Conservation (phyloP, 768 basidiomycete species). For the Clavaria fumosa region DNA sequence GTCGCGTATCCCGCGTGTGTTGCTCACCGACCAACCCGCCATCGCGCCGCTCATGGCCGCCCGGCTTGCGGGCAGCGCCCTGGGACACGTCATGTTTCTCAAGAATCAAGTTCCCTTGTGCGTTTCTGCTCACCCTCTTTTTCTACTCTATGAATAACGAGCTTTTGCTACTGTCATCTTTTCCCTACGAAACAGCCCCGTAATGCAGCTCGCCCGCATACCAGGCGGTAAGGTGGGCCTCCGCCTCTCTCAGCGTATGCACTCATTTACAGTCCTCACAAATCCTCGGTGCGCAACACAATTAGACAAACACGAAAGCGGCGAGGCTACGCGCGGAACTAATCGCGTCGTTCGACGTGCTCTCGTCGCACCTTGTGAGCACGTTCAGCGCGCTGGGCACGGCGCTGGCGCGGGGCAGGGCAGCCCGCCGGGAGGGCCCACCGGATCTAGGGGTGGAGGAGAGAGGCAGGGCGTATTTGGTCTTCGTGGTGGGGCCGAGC, state of each 20-base stretch:
- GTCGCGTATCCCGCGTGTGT: no score
- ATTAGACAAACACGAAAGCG: slow-evolving; percentile 30
- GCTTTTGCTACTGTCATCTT: not conserved
- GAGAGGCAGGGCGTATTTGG: not conserved
- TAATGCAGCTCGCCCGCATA: slow-evolving; percentile 46
- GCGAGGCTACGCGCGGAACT: slow-evolving; percentile 48
- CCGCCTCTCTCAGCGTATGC: not conserved
- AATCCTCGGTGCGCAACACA: not conserved
- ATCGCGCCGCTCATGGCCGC: slow-evolving; percentile 55
- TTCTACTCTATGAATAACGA: not conserved
- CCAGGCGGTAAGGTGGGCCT: slow-evolving; percentile 29
- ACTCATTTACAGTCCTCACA: no score
- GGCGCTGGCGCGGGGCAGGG: slow-evolving; percentile 30
- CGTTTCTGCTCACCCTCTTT: slow-evolving; percentile 18
- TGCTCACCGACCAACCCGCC: no score
- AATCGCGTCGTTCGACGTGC: slow-evolving; percentile 49
- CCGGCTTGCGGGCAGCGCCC: slow-evolving; percentile 40
- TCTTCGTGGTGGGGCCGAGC: not conserved
- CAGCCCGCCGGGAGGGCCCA: not conserved
- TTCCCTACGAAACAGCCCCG: slow-evolving; percentile 30
- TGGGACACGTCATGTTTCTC: slow-evolving; percentile 60
- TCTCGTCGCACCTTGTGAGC: slow-evolving; percentile 57
- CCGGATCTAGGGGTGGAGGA: no score
- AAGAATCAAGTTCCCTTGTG: slow-evolving; percentile 73
- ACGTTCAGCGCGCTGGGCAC: slow-evolving; percentile 63